Evolutionary conservation across 352 stramenopile species (phyloP).

Genomic region (Phytophthora hibernalis): DNA sequence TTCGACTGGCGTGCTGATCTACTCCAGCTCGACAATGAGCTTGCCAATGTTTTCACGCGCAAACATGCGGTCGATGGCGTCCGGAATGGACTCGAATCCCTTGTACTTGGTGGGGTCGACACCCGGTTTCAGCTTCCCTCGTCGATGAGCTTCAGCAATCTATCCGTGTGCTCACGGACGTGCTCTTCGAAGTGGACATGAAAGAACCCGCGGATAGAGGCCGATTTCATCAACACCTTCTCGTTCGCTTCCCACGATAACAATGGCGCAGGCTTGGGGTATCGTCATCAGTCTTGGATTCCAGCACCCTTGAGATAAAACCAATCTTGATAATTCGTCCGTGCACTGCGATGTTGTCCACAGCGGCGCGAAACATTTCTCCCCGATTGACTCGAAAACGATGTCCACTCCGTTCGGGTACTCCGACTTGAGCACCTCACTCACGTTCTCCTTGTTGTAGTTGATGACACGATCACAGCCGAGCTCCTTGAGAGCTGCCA

Average conservation of each 20-base stretch:
- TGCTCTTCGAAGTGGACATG: constrained; percentile 40
- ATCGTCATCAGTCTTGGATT: constrained; percentile 19
- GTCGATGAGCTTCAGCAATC: constrained; percentile 51
- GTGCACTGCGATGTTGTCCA: constrained; percentile 36
- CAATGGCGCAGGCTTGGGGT: constrained; percentile 18
- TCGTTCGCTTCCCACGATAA: constrained; percentile 37
- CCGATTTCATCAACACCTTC: constrained; percentile 47
- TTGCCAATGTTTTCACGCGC: constrained; percentile 65
- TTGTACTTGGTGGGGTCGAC: constrained; percentile 49
- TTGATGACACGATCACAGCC: constrained; percentile 67
- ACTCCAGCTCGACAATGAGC: constrained; percentile 60
- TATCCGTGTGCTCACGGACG: constrained; percentile 46
- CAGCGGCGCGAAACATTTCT: constrained; percentile 38
- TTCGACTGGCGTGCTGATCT: no score
- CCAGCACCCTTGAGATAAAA: constrained; percentile 40
- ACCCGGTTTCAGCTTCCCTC: constrained; percentile 50
- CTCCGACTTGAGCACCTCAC: constrained; percentile 46
- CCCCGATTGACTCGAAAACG: constrained; percentile 46
- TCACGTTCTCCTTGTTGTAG: constrained; percentile 63
- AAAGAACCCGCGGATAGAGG: constrained; percentile 46
- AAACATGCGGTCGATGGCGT: constrained; percentile 64
- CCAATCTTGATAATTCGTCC: constrained; percentile 43
- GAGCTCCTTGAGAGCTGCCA: constrained; percentile 52
- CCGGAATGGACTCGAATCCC: constrained; percentile 53
- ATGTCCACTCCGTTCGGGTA: constrained; percentile 46